Conservation (phyloP, 2,329 filamentous ascomycete species). For the Colletotrichum zoysiae region DNA sequence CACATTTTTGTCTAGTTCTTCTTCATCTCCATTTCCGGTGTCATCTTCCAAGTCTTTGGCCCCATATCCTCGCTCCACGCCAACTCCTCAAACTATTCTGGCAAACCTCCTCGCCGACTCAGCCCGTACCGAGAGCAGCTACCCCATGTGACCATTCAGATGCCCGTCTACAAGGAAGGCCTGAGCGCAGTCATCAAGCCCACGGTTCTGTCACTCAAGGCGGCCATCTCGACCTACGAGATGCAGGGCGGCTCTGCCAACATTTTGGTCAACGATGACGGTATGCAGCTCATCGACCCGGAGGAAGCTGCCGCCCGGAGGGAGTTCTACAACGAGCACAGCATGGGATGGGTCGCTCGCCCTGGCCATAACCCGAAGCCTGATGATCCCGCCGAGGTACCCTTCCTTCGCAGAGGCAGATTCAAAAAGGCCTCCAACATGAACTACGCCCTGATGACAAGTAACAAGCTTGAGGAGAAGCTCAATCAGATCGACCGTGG, state of each 20-base stretch:
- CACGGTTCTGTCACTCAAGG: slow-evolving; percentile 61
- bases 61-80: slow-evolving; percentile 58
- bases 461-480: slow-evolving; percentile 68
- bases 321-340: slow-evolving; percentile 69
- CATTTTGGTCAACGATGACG: slow-evolving; percentile 77
- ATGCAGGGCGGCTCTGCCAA: slow-evolving; percentile 73
- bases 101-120: slow-evolving; percentile 50
- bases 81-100: slow-evolving; percentile 61
- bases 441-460: slow-evolving; percentile 72
- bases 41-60: slow-evolving; percentile 61
- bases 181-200: slow-evolving; percentile 60
- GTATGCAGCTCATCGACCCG: slow-evolving; percentile 70
- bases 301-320: slow-evolving; percentile 62
- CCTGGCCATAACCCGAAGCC: slow-evolving; percentile 65
- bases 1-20: slow-evolving; percentile 53
- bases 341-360: slow-evolving; percentile 68
- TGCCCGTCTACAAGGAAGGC: slow-evolving; percentile 59
- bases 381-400: slow-evolving; percentile 58
- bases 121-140: slow-evolving; percentile 50
- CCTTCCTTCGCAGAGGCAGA: slow-evolving; percentile 69
- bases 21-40: slow-evolving; percentile 57
- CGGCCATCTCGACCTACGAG: slow-evolving; percentile 64
- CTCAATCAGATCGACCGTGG: slow-evolving; percentile 55
- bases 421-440: slow-evolving; percentile 78
- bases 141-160: slow-evolving; percentile 60